Conservation (phyloP, 495 filamentous ascomycete species). For the Aspergillus affinis region DNA sequence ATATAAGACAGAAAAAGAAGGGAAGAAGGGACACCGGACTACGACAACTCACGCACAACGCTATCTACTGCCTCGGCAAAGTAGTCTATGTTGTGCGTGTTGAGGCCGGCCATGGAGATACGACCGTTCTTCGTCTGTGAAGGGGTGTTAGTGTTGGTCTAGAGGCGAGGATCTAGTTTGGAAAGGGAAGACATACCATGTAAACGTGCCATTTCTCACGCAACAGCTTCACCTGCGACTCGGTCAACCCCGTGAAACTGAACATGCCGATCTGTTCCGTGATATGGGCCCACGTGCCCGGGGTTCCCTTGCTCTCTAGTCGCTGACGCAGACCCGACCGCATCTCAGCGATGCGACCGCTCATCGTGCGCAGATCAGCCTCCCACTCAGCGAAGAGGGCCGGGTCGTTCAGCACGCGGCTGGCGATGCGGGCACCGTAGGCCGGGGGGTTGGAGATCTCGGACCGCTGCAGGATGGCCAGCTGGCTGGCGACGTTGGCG, state of each 20-base stretch:
- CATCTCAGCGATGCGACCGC: conserved; percentile 90
- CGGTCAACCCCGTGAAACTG: conserved; percentile 87
- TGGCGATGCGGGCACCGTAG: conserved; percentile 88
- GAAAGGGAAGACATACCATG: conserved; percentile 57
- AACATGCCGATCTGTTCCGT: conserved; percentile 99
- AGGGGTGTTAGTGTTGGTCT: conserved; percentile 10
- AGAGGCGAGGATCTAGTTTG: not conserved
- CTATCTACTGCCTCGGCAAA: conserved; percentile 85
- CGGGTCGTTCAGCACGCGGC: conserved; percentile 76
- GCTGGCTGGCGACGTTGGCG: conserved; percentile 73
- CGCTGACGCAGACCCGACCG: conserved; percentile 69
- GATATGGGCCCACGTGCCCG: conserved; percentile 93
- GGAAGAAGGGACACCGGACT: conserved; percentile 11
- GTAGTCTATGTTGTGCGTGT: conserved; percentile 88
- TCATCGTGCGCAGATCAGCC: conserved; percentile 89
- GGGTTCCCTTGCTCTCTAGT: conserved; percentile 75
- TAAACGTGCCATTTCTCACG: conserved; percentile 85
- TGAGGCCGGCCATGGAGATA: conserved; percentile 95
- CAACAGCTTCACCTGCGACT: conserved; percentile 80
- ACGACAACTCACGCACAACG: conserved; percentile 67
- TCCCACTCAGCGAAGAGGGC: conserved; percentile 91
- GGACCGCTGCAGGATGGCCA: conserved; percentile 91
- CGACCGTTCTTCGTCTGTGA: conserved; percentile 88
- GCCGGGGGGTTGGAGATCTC: conserved; percentile 97
- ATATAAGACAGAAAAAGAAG: conserved; percentile 9